Evolutionary conservation across 2,329 filamentous ascomycete species (phyloP).

Genomic region (Teratosphaeriaceae sp.): DNA sequence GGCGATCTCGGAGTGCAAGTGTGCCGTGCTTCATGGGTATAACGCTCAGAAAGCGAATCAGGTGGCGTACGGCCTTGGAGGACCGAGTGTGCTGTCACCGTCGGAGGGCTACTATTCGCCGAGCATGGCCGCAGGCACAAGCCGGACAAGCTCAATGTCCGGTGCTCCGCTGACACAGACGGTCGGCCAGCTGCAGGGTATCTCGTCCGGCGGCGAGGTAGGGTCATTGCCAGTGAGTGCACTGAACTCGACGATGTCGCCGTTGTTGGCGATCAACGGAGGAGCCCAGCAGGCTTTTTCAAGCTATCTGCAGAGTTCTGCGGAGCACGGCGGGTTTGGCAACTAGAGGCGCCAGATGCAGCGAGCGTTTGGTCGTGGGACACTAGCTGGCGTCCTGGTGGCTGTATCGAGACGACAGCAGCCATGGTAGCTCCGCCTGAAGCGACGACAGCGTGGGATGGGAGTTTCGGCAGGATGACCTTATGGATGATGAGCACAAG

Average conservation of each 20-base stretch:
- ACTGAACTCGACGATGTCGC: not conserved
- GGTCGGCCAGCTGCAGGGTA: slow-evolving; percentile 3
- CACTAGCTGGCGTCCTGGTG: too few relatives aligned
- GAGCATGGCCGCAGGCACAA: slow-evolving; percentile 2
- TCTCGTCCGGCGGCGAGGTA: slow-evolving; percentile 9
- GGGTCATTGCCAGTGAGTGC: slow-evolving; percentile 7
- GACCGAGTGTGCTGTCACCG: slow-evolving; percentile 14
- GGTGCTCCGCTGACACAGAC: not conserved
- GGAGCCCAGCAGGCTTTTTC: slow-evolving; percentile 4
- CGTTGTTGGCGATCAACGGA: not conserved
- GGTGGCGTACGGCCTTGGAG: slow-evolving; percentile 9
- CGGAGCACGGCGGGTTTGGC: not conserved
- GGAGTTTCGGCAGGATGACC: too few relatives aligned
- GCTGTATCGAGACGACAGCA: too few relatives aligned
- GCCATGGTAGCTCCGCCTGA: too few relatives aligned
- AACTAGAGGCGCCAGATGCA: not conserved
- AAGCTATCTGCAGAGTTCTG: slow-evolving; percentile 5
- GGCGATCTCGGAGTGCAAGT: slow-evolving; percentile 22
- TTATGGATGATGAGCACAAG: too few relatives aligned
- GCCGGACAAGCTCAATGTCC: not conserved
- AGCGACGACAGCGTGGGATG: too few relatives aligned
- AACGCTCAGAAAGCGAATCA: slow-evolving; percentile 22
- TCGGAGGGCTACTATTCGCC: slow-evolving; percentile 9
- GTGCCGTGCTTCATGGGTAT: slow-evolving; percentile 26
- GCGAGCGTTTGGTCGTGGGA: too few relatives aligned